These are phyloP conservation scores for Saccharum officinarum DNA, from an alignment of 176 grass and related monocot genomes.

Conservation along the genomic window DNA sequence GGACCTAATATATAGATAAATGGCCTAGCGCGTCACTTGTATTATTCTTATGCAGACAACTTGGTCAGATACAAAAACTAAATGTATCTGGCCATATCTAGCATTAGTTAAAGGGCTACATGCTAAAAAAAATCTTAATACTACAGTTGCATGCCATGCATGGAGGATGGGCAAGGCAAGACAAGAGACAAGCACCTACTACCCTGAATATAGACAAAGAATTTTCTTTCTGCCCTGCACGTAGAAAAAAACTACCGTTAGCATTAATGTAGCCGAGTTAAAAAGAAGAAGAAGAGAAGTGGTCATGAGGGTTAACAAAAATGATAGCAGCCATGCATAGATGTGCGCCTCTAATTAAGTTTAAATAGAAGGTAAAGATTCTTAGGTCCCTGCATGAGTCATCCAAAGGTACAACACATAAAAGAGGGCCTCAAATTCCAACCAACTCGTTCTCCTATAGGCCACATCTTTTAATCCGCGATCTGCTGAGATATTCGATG, in stretches of 20 bases:
- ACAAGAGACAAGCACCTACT: neutral
- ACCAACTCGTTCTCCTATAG: constrained; percentile 52
- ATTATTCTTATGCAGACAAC: neutral
- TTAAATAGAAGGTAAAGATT: constrained; percentile 27
- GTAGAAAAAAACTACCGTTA: constrained; percentile 9
- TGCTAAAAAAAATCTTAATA: neutral
- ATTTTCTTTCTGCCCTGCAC: neutral
- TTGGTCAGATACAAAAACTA: neutral
- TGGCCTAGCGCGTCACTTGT: neutral
- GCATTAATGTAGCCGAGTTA: neutral
- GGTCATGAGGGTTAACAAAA: constrained; percentile 13
- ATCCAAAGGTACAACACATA: constrained; percentile 31
- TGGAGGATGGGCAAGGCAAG: neutral
- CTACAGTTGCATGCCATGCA: neutral
- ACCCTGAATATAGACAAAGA: neutral
- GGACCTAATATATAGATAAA: neutral
- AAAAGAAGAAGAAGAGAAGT: neutral
- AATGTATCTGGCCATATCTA: neutral
- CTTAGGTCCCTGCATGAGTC: constrained; percentile 41
- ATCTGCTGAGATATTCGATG: constrained; percentile 41
- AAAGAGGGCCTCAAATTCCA: constrained; percentile 31
- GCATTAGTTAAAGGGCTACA: neutral
- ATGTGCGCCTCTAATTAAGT: neutral
- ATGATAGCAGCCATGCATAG: constrained; percentile 30
- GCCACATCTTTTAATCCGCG: constrained; percentile 20